Percentiles rank a stretch among this genome's conserved stretches.
These are phyloP conservation scores for Allantophomopsis lycopodina DNA, from an alignment of 2,329 filamentous ascomycete genomes.

Conservation along the genomic window DNA sequence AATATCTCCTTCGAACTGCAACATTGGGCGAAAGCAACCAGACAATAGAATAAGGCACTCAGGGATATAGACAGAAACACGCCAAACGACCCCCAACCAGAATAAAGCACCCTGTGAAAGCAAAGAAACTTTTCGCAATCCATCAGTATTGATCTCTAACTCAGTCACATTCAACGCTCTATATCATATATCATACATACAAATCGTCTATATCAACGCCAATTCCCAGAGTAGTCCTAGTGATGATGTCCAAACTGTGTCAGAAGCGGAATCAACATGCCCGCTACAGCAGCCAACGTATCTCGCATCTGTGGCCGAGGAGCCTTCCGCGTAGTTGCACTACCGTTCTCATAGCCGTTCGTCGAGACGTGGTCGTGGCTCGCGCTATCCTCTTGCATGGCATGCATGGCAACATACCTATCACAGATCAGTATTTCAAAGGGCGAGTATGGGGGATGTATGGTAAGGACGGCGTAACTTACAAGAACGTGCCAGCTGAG, in stretches of 20 bases:
- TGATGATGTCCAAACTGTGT: conserved; percentile 71
- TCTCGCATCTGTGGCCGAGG: conserved; percentile 46
- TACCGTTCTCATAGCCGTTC: conserved; percentile 41
- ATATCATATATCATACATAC: background rate
- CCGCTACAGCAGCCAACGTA: conserved; percentile 55
- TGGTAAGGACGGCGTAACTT: conserved; percentile 23
- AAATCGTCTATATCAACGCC: conserved; percentile 1
- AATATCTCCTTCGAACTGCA: no score
- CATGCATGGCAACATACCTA: conserved; percentile 96
- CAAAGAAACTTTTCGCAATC: no score
- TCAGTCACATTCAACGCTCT: no score
- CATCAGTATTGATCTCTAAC: no score
- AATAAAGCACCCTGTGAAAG: no score
- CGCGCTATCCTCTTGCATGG: conserved; percentile 69
- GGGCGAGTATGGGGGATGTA: background rate
- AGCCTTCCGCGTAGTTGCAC: conserved; percentile 1
- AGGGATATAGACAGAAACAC: no score
- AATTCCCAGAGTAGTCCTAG: conserved; percentile 3
- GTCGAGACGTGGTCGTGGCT: conserved; percentile 32
- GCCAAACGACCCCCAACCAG: no score
- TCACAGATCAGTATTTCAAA: conserved; percentile 6
- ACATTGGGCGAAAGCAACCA: no score
- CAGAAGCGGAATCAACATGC: conserved; percentile 66
- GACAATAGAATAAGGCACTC: no score
- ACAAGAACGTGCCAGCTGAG: conserved; percentile 91